Evolutionary conservation across 805 yeast species (phyloP), one percentile per base, ranked within the genome.

Genomic region (Metschnikowia aberdeeniae): DNA sequence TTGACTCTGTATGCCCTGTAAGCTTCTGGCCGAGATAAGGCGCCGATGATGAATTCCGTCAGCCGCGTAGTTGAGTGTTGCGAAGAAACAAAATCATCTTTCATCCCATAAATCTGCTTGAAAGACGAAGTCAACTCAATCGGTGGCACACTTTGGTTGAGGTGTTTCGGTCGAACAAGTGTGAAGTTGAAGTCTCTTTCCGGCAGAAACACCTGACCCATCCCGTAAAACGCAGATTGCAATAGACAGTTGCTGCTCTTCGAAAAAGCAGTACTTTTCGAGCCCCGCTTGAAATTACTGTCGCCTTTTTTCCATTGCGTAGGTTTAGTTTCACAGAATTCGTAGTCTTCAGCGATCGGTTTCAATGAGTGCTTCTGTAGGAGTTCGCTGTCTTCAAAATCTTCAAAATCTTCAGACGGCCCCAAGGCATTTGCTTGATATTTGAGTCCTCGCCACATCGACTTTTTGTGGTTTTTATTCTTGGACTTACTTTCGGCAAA

Each of bases 201-300:
- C 4, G 75, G 57, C 34, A 66, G 63, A 53, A 79, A 81, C 2
- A 79, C 56, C n/a, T 62, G 57, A 34, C 61, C 57, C 63, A 69
- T 65, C 3, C 54, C 49, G 41, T 77, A 65, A 35, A 70, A 62
- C 1, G 60, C 59, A 0, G 84, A 78, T 13, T 50, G 51, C 46
- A 58, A 55, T 44, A 58, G 69, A 7, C 8, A 3, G 26, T 22
- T 22, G 26, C 26, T 22, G 26, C 8, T 22, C 24, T 22, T 6
- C 24, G 6, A 6, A 6, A 6, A 22, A 22, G 4, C 6, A 6
- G 4, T 22, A 22, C 24, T 22, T 22, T 22, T 22, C 26, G 26
- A 6, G 26, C 26, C 26, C 26, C 26, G 26, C 2, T 22, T 22
- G 4, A 22, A 5, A 2, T 22, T 22, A 1, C 8, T 22, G 2